Evolutionary conservation across 768 basidiomycete species (phyloP).

Genomic region (Sporobolomyces phaffii): DNA sequence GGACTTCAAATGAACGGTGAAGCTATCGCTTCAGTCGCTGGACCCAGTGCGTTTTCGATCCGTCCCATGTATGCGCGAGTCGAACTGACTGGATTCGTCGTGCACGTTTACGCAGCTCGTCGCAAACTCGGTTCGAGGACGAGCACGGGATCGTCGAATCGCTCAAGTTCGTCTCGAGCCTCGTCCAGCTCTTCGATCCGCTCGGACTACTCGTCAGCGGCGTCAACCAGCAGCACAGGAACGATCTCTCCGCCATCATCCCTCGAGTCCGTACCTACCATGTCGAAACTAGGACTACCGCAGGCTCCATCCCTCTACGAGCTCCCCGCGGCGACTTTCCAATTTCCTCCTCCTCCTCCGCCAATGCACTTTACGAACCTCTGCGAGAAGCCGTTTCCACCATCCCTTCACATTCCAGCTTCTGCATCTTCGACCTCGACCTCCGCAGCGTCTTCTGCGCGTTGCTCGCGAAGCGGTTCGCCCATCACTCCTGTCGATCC

Average conservation of each 20-base stretch:
- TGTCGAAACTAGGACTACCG: neutral
- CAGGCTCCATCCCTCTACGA: neutral
- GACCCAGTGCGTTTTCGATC: slow-evolving; percentile 7
- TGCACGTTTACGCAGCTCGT: neutral
- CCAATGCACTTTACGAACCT: neutral
- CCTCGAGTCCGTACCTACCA: neutral
- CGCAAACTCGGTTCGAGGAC: slow-evolving; percentile 17
- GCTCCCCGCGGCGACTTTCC: neutral
- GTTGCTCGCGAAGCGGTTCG: neutral
- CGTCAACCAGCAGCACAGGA: neutral
- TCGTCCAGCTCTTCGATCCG: slow-evolving; percentile 2
- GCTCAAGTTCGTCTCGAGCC: neutral
- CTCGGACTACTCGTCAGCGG: neutral
- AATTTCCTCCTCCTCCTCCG: neutral
- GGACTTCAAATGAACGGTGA: slow-evolving; percentile 17
- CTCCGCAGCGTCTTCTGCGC: neutral
- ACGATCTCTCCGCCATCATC: slow-evolving; percentile 23
- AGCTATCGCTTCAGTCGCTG: neutral
- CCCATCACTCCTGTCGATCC: neutral
- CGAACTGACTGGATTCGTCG: neutral
- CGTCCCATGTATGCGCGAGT: neutral
- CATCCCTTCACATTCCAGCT: neutral
- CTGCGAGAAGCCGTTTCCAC: neutral
- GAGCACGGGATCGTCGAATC: neutral
- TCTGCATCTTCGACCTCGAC: neutral